These are phyloP conservation scores for Tulasnella sp. DNA, from an alignment of 768 basidiomycete genomes.

Conservation along the genomic window DNA sequence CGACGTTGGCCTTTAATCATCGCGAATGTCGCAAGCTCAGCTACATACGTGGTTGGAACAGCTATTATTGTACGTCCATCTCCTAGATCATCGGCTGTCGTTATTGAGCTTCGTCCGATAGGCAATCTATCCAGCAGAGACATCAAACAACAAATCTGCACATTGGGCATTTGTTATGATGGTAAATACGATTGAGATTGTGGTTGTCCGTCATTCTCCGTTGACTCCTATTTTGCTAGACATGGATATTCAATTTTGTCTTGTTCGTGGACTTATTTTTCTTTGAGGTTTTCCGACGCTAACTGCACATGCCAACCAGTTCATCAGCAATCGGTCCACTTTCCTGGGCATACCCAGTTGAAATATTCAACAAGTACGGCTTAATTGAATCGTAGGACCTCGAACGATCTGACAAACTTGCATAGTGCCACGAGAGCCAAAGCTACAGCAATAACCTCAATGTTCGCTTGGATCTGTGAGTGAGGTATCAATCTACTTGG, in stretches of 20 bases:
- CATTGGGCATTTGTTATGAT: not conserved
- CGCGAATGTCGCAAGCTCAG: not conserved
- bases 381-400: no score
- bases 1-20: not conserved
- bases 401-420: no score
- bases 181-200: not conserved
- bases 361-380: constrained; percentile 18
- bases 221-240: no score
- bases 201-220: constrained; percentile 13
- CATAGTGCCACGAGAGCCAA: constrained; percentile 12
- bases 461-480: constrained; percentile 15
- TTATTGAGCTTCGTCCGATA: not conserved
- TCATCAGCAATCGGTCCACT: constrained; percentile 15
- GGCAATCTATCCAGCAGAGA: not conserved
- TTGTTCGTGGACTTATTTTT: not conserved
- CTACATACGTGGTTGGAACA: not conserved
- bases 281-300: not conserved
- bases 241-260: constrained; percentile 11
- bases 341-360: constrained; percentile 16
- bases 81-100: not conserved
- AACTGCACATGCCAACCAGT: constrained; percentile 4
- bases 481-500: not conserved
- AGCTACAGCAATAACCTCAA: constrained; percentile 16
- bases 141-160: not conserved
- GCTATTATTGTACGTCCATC: not conserved